These are phyloP conservation scores for Apiospora phragmitis DNA, from an alignment of 2,329 filamentous ascomycete species.

Conservation along the genomic window DNA sequence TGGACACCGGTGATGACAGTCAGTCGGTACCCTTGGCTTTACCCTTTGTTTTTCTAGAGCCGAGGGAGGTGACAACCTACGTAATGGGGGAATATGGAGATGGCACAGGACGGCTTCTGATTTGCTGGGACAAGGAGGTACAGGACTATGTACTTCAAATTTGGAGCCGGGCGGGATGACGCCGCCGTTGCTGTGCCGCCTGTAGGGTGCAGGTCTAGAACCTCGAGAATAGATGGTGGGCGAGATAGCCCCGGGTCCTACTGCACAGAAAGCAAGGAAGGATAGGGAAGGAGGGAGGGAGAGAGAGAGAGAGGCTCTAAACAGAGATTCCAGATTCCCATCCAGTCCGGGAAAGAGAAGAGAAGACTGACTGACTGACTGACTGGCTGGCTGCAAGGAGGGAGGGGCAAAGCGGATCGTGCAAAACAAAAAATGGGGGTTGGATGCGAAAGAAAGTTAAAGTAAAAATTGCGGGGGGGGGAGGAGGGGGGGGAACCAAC, in stretches of 20 bases:
- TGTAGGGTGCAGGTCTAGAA: background rate
- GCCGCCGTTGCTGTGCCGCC: background rate
- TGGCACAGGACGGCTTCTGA: background rate
- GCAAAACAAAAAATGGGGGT: constrained; percentile 1
- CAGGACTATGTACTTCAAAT: background rate
- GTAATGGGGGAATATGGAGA: background rate
- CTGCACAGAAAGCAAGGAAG: background rate
- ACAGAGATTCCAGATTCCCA: background rate
- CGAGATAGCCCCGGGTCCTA: background rate
- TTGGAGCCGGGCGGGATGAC: background rate
- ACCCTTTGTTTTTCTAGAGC: too few relatives aligned
- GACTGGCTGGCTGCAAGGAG: background rate
- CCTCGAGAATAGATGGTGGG: background rate
- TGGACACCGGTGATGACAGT: background rate
- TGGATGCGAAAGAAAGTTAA: constrained; percentile 5
- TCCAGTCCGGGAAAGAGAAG: background rate
- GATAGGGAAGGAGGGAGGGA: background rate
- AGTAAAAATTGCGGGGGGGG: constrained; percentile 12
- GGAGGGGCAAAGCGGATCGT: background rate
- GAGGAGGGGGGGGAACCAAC: constrained; percentile 5
- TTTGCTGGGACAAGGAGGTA: background rate
- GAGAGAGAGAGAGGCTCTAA: background rate
- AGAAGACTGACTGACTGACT: background rate
- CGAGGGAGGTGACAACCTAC: background rate
- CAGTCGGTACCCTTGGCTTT: background rate